Evolutionary conservation across 2,329 filamentous ascomycete genomes (phyloP).

Genomic region (Macrophomina pseudophaseolina): DNA sequence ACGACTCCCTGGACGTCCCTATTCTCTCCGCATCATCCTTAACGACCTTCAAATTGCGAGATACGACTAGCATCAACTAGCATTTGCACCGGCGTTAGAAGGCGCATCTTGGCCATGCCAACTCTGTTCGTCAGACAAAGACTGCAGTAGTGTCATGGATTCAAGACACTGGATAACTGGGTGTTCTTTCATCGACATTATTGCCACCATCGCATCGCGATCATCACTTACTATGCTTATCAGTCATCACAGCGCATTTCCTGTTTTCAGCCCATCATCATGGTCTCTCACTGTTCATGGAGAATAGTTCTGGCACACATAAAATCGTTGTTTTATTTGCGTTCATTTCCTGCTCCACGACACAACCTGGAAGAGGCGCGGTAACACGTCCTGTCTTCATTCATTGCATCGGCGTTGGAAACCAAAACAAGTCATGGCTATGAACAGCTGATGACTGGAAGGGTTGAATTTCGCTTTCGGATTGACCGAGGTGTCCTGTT

Average conservation of each 20-base stretch:
- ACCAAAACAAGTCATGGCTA: slow-evolving; percentile 14
- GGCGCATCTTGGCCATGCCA: slow-evolving; percentile 11
- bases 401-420: slow-evolving; percentile 24
- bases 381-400: slow-evolving; percentile 14
- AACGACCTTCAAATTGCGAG: slow-evolving; percentile 7
- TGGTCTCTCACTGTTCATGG: not conserved
- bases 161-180: slow-evolving; percentile 11
- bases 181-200: slow-evolving; percentile 12
- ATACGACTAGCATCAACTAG: slow-evolving; percentile 21
- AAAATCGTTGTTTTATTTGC: slow-evolving; percentile 1
- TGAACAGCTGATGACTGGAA: slow-evolving; percentile 4
- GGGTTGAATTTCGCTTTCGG: slow-evolving; percentile 15
- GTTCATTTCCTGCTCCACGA: slow-evolving; percentile 15
- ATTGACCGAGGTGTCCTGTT: not conserved
- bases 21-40: not conserved
- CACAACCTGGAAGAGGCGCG: slow-evolving; percentile 12
- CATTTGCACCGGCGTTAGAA: slow-evolving; percentile 22
- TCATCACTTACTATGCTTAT: slow-evolving; percentile 18
- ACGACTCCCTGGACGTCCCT: not conserved
- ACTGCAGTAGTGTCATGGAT: slow-evolving; percentile 5
- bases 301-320: slow-evolving; percentile 2
- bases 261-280: not conserved
- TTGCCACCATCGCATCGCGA: slow-evolving; percentile 15
- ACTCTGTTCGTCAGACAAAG: not conserved
- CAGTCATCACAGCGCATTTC: slow-evolving; percentile 22